Conservation (phyloP, 2,329 filamentous ascomycete species). For the Diaporthe amygdali region DNA sequence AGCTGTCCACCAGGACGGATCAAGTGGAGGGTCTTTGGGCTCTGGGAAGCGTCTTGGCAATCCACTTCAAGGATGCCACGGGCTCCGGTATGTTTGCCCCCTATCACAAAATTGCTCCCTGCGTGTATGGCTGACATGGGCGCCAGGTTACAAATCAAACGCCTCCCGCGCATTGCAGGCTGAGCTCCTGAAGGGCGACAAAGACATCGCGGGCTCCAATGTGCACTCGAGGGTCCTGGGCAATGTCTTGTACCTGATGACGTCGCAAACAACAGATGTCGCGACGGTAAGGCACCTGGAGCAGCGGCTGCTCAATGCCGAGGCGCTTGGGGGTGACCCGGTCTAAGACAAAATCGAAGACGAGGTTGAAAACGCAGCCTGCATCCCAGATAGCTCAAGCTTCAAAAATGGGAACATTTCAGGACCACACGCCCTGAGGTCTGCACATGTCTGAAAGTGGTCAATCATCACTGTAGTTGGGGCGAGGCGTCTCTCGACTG, state of each 20-base stretch:
- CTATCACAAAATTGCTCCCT: neutral
- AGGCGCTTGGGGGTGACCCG: neutral
- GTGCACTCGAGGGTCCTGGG: slow-evolving; percentile 61
- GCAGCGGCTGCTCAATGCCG: neutral
- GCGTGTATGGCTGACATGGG: neutral
- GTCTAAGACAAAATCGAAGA: neutral
- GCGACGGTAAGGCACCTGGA: neutral
- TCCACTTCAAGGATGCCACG: slow-evolving; percentile 53
- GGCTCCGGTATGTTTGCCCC: slow-evolving; percentile 37
- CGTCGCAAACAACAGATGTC: slow-evolving; percentile 46
- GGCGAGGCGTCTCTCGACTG: neutral
- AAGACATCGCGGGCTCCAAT: slow-evolving; percentile 45
- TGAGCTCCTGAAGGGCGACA: slow-evolving; percentile 33
- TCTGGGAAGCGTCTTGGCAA: slow-evolving; percentile 45
- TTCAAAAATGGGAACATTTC: no score
- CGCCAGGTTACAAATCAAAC: slow-evolving; percentile 47
- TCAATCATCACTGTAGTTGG: neutral
- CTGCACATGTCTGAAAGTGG: neutral
- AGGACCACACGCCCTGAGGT: neutral
- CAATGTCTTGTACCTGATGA: slow-evolving; percentile 65
- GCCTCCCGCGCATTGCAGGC: slow-evolving; percentile 50
- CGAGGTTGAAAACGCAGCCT: neutral
- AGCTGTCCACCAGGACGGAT: neutral
- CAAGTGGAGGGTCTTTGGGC: neutral
- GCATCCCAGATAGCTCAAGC: no score